Evolutionary conservation across 2,329 filamentous ascomycete genomes (phyloP), one percentile per base, ranked within the genome.

Genomic region (Cladosporium sphaerospermum): DNA sequence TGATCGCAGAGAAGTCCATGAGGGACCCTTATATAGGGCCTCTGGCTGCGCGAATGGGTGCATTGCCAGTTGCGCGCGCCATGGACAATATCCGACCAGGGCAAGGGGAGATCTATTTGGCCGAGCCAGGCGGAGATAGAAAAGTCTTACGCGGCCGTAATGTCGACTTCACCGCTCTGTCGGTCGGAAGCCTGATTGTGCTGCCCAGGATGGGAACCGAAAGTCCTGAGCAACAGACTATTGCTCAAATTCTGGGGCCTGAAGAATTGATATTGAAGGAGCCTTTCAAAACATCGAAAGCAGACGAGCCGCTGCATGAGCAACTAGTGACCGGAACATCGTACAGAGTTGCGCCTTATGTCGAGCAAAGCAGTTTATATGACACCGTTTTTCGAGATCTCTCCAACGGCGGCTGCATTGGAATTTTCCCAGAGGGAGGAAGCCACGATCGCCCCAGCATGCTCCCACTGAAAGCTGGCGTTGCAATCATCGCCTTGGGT

Each of bases 401-500:
- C 36, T 84, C 85, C 60, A 79, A 80, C 36, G 90, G 89, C 45
- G 92, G 91, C 14, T 96, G 90, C 66, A 87, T 97, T 51, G 93
- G 92, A 57, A 96, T 97, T 65, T 97, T 97, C 69, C 92, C 92
- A 2, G 92, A 97, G 73, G 92, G 92, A 60, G 92, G 92, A 64
- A 96, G 90, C 67, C 92, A 97, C 71, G 92, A 97, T 69, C 85
- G 92, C 57, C 89, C 92, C 0, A 89, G 95, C 66, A 78, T 97
- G 44, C 78, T 97, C 39, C 92, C 92, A 19, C 77, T 97, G 57
- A 97, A 97, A 78, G 92, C 92, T 63, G 92, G 92, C 69, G 89
- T 97, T 55, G 92, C 92, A 54, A 93, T 99, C 66, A 99, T 97
- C 92, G 92, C 92, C 9, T 80, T 97, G 33, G 93, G 91, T 39